phyloP scores from a whole-genome alignment of 371 early-diverging fungal genomes.

The Phascolomyces articulosus region DNA sequence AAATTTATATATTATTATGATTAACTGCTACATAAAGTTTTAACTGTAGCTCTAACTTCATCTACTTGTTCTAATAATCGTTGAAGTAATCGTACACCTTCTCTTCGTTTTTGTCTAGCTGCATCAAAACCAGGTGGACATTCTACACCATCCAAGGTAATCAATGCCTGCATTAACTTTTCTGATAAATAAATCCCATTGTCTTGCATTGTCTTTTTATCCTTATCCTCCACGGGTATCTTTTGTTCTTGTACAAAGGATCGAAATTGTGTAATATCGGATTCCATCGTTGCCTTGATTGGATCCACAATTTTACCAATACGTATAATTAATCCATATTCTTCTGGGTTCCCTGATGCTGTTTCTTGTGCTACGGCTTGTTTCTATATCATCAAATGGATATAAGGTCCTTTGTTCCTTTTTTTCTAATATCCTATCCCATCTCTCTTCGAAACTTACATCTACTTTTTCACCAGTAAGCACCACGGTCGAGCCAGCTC shows the following conservation, averaged over 20 bases:
- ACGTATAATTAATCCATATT: conserved; percentile 40
- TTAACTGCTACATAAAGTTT: conserved; percentile 1
- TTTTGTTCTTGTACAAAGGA: conserved; percentile 10
- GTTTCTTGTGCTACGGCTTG: conserved; percentile 49
- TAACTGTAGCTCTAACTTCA: conserved; percentile 29
- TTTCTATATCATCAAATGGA: conserved; percentile 23
- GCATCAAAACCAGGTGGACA: conserved; percentile 59
- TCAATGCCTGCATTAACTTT: conserved; percentile 56
- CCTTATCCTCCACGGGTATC: conserved; percentile 6
- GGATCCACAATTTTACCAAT: conserved; percentile 32
- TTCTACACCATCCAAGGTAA: conserved; percentile 58
- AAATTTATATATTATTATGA: background rate
- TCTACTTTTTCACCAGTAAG: conserved; percentile 59
- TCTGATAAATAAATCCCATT: conserved; percentile 54
- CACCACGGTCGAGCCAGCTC: conserved; percentile 46
- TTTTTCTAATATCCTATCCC: background rate
- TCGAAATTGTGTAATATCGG: conserved; percentile 23
- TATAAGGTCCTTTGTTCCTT: background rate
- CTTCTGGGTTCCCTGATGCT: conserved; percentile 56
- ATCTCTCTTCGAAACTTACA: conserved; percentile 34
- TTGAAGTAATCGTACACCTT: conserved; percentile 59
- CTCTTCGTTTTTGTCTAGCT: conserved; percentile 60
- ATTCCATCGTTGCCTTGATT: conserved; percentile 15
- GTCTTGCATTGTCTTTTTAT: conserved; percentile 48
- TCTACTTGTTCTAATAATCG: conserved; percentile 55